Percentiles rank a stretch among this genome's conserved stretches.
Conservation (phyloP, 2,329 filamentous ascomycete genomes). For the Monilinia laxa region DNA sequence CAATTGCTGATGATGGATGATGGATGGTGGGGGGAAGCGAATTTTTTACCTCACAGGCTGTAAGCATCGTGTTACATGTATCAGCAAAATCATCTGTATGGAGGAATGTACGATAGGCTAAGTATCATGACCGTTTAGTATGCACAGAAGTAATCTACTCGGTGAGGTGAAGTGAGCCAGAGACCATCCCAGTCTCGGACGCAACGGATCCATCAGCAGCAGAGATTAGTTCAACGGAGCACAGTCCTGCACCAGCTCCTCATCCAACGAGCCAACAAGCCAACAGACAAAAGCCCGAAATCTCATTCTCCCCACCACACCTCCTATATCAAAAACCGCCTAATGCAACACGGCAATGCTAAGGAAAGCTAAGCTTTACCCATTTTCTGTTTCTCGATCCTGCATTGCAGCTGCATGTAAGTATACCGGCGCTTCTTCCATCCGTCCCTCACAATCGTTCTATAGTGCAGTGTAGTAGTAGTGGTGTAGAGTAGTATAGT, state of each 20-base stretch:
- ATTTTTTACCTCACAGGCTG: background rate
- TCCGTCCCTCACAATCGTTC: background rate
- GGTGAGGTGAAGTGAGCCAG: background rate
- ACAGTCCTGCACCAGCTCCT: too few relatives aligned
- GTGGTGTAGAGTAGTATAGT: background rate
- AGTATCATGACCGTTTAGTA: conserved; percentile 1
- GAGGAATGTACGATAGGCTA: background rate
- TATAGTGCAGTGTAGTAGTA: background rate
- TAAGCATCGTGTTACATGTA: conserved; percentile 10
- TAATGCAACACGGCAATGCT: conserved; percentile 9
- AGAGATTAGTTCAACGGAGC: too few relatives aligned
- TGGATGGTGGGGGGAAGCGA: background rate
- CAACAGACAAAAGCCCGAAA: background rate
- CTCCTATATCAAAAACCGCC: background rate
- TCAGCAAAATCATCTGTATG: background rate
- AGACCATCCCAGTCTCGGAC: background rate
- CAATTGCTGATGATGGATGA: background rate
- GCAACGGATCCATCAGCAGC: too few relatives aligned
- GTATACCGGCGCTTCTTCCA: background rate
- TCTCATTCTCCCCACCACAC: conserved; percentile 3
- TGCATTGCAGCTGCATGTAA: conserved; percentile 11
- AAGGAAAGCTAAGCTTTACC: background rate
- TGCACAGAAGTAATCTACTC: background rate
- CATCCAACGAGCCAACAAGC: too few relatives aligned
- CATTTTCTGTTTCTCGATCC: too few relatives aligned